Evolutionary conservation across 148 eudicot species (phyloP), one percentile per base, ranked within the genome.

Genomic region (Cornus florida): DNA sequence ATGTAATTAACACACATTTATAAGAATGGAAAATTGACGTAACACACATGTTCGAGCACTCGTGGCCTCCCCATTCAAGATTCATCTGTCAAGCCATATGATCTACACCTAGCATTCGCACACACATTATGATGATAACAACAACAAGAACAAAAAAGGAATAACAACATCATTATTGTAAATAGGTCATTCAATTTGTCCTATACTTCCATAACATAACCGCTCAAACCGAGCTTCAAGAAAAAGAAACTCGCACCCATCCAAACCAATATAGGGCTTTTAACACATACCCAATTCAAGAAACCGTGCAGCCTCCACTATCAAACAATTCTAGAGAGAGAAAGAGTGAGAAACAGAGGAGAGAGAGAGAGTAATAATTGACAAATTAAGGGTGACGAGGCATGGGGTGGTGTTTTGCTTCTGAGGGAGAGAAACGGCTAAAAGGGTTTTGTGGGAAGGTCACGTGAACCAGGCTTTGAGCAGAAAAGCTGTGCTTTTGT

Each of bases 171-270:
- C 57, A 59, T 33, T 19, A 56, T 69, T 70, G 28, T 60, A 53
- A 70, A 23, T 43, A 32, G 39, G 80, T 70, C 75, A 70, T 28
- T 23, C n/a, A 35, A 56, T 22, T 78, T 57, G 74, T 78, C 56
- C 31, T 43, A 38, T 19, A 28, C 28, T 22, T 78, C 3, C 68
- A 28, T 11, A 28, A 28, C 59, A 65, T 70, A 56, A 78, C 80
- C 23, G 67, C 74, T 53, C 80, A 68, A 67, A 77, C 60, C 14
- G 20, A 24, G 73, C 66, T 78, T 70, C 68, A 59, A 23, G 31
- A 19, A 70, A 13, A 78, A 70, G 66, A 78, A 31, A 70, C 13
- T 20, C 35, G 4, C 17, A 57, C 19, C 66, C 66, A 62, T 62
- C 19, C 59, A 53, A 53, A 53, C 59, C 59, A 62, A 1, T 8